Conservation (phyloP, 202 grass and related monocot species). For the Panicum virgatum region DNA sequence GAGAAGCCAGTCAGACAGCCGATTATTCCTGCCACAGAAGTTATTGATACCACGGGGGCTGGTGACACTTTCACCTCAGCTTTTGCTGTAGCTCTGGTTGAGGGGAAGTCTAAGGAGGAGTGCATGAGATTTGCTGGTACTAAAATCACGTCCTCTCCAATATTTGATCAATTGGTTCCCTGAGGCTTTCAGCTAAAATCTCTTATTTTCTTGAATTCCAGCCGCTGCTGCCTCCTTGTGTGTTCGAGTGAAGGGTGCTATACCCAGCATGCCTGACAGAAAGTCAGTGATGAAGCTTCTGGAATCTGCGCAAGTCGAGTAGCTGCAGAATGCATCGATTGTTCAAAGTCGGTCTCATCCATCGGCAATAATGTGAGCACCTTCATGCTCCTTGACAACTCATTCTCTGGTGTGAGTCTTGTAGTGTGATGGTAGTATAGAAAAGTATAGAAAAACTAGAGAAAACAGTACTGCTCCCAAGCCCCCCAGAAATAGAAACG, state of each 20-base stretch:
- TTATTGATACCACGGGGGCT: conserved; percentile 91
- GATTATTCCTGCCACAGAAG: conserved; percentile 71
- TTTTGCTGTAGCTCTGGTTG: conserved; percentile 88
- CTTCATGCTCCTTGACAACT: neutral
- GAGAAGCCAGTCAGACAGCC: conserved; percentile 69
- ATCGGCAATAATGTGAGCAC: conserved; percentile 46
- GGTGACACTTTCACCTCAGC: conserved; percentile 97
- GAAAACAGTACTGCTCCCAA: neutral
- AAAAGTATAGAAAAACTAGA: neutral
- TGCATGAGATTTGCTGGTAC: conserved; percentile 96
- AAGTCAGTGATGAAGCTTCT: conserved; percentile 75
- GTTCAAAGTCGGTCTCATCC: neutral
- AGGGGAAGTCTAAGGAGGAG: conserved; percentile 76
- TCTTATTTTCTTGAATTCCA: conserved; percentile 44
- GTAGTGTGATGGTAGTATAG: neutral
- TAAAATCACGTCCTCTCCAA: conserved; percentile 2
- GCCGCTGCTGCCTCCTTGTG: conserved; percentile 92
- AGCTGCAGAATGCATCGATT: conserved; percentile 1
- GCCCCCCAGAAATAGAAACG: conserved; percentile 2
- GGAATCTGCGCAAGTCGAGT: conserved; percentile 42
- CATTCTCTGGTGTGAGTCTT: neutral
- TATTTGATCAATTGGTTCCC: conserved; percentile 15
- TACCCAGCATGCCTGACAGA: conserved; percentile 87
- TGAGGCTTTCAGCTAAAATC: conserved; percentile 12
- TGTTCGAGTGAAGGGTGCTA: conserved; percentile 89